phyloP scores from a whole-genome alignment of 371 early-diverging fungal species.

The Rhizopus delemar region DNA sequence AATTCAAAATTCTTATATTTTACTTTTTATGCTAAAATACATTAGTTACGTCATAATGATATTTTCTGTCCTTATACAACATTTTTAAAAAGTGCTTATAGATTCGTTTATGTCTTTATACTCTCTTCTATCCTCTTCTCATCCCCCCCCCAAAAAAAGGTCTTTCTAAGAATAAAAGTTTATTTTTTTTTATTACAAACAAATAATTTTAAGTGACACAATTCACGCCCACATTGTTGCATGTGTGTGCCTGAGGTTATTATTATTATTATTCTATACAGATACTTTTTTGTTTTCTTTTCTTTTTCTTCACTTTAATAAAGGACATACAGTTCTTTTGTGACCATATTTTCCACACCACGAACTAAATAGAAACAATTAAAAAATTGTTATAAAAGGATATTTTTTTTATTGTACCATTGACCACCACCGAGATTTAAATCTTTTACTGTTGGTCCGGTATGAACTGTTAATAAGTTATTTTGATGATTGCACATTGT shows the following conservation, averaged over 20 bases:
- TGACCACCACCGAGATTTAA: conserved; percentile 19
- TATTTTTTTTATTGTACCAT: conserved; percentile 18
- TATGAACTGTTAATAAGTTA: background rate
- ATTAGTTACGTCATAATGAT: conserved; percentile 12
- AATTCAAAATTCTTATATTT: background rate
- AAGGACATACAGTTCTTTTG: conserved; percentile 11
- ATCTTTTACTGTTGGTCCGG: background rate
- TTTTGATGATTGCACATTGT: background rate
- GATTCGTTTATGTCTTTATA: too few relatives aligned
- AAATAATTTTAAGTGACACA: background rate
- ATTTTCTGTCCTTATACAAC: background rate
- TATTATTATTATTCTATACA: background rate
- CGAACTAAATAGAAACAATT: conserved; percentile 4
- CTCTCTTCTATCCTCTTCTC: too few relatives aligned
- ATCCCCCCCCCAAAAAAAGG: background rate
- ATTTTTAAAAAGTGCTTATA: background rate
- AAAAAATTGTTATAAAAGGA: background rate
- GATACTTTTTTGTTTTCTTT: background rate
- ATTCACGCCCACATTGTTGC: background rate
- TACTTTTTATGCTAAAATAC: background rate
- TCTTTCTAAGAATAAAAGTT: background rate
- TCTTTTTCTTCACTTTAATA: conserved; percentile 6
- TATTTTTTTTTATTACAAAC: background rate
- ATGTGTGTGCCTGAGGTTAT: background rate
- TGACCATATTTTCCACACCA: conserved; percentile 28